These are phyloP conservation scores for Geotrichum reessii DNA, from an alignment of 1,139 yeast genomes.

Conservation along the genomic window DNA sequence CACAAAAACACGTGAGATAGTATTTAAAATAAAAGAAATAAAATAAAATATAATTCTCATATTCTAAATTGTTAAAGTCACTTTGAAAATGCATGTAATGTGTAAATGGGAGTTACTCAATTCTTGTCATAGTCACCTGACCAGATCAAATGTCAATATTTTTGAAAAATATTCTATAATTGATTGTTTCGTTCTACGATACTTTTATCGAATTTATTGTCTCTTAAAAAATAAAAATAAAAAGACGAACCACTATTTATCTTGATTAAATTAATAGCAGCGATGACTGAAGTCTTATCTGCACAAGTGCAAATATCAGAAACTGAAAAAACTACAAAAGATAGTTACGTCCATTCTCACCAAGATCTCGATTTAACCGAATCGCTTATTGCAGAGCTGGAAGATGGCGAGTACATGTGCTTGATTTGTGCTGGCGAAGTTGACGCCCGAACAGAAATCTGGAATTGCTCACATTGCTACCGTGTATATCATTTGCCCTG, in stretches of 20 bases:
- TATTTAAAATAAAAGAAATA: background rate
- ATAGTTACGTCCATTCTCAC: background rate
- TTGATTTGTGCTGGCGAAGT: constrained; percentile 81
- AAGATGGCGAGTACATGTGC: constrained; percentile 66
- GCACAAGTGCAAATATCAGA: background rate
- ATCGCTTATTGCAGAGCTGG: constrained; percentile 47
- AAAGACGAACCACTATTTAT: background rate
- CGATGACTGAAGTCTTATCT: constrained; percentile 5
- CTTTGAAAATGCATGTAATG: background rate
- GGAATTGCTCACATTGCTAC: constrained; percentile 70
- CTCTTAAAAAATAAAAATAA: background rate
- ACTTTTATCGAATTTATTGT: background rate
- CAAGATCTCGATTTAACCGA: constrained; percentile 30
- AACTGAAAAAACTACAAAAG: background rate
- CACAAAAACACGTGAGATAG: background rate
- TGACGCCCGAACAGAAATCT: constrained; percentile 57
- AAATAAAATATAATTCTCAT: too few species aligned
- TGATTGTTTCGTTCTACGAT: background rate
- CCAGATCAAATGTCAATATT: background rate
- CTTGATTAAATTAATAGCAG: background rate
- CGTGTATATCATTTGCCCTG: constrained; percentile 80
- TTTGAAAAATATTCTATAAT: background rate
- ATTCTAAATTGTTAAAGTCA: too few species aligned
- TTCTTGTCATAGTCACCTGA: background rate
- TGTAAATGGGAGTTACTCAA: background rate